Conservation (phyloP, 2,329 filamentous ascomycete genomes). For the Decorospora gaudefroyi region DNA sequence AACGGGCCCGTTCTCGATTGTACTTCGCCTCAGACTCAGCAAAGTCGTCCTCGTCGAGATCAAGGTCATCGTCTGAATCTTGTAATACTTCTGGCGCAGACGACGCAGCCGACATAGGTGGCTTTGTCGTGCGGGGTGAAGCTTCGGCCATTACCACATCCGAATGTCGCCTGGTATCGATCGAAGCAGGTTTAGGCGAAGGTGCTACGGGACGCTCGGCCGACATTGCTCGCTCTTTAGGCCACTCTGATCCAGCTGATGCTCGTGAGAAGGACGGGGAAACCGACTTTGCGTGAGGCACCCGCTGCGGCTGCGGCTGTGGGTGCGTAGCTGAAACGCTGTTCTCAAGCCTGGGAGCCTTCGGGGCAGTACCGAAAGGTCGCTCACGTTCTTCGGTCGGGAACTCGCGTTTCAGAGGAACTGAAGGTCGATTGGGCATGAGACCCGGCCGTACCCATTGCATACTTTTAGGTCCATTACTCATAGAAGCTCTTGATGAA, state of each 20-base stretch:
- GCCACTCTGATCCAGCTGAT: constrained; percentile 20
- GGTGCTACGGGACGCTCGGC: constrained; percentile 26
- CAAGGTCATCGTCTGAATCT: constrained; percentile 55
- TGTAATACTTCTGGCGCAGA: constrained; percentile 41
- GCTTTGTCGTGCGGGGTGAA: constrained; percentile 34
- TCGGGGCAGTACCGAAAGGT: constrained; percentile 37
- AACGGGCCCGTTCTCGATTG: constrained; percentile 51
- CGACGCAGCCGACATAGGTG: constrained; percentile 36
- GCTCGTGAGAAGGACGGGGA: constrained; percentile 26
- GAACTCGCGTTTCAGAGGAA: constrained; percentile 54
- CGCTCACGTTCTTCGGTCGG: constrained; percentile 51
- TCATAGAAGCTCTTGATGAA: constrained; percentile 40
- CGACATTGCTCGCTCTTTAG: constrained; percentile 30
- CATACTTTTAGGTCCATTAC: constrained; percentile 42
- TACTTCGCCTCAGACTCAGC: constrained; percentile 54
- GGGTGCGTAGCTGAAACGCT: constrained; percentile 22
- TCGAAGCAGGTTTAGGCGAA: constrained; percentile 34
- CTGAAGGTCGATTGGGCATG: constrained; percentile 36
- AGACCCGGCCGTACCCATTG: constrained; percentile 53
- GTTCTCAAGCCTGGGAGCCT: constrained; percentile 43
- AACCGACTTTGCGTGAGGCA: constrained; percentile 32
- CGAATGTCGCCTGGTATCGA: constrained; percentile 41
- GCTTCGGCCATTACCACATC: constrained; percentile 44
- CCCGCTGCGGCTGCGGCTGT: constrained; percentile 28
- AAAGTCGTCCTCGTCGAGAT: constrained; percentile 53